These are phyloP conservation scores for Elongisporangium prolatum DNA, from an alignment of 352 stramenopile species.

Conservation along the genomic window DNA sequence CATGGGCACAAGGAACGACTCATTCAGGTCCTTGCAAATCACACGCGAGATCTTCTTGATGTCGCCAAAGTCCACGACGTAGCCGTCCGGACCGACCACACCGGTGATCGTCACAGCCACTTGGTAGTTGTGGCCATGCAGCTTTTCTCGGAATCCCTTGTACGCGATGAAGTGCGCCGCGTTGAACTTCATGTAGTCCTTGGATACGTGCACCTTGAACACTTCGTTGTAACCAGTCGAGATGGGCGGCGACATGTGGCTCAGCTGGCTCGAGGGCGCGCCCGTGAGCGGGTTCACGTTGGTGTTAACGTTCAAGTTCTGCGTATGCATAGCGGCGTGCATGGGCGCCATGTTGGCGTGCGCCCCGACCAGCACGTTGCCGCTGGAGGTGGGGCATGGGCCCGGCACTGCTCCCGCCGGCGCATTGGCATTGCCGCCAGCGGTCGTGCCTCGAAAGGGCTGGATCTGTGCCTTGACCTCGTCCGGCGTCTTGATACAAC, in stretches of 20 bases:
- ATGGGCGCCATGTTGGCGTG: too few relatives aligned
- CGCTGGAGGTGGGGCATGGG: too few relatives aligned
- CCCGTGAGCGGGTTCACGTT: constrained; percentile 6
- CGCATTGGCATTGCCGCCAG: too few relatives aligned
- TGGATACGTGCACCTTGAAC: constrained; percentile 87
- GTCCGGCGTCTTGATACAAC: constrained; percentile 70
- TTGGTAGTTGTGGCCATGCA: constrained; percentile 98
- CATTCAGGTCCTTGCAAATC: constrained; percentile 96
- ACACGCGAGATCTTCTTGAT: constrained; percentile 94
- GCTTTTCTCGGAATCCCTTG: constrained; percentile 93
- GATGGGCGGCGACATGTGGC: constrained; percentile 16
- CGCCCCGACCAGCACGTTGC: too few relatives aligned
- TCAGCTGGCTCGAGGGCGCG: constrained; percentile 5
- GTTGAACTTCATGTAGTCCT: constrained; percentile 92
- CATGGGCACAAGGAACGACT: constrained; percentile 96
- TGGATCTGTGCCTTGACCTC: constrained; percentile 78
- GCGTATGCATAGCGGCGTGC: constrained; percentile 1
- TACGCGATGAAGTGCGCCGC: constrained; percentile 88
- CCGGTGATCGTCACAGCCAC: constrained; percentile 90
- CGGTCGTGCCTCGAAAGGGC: constrained; percentile 23
- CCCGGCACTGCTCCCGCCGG: too few relatives aligned
- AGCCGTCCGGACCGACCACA: constrained; percentile 89
- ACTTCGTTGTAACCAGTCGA: constrained; percentile 54
- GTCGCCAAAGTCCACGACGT: constrained; percentile 97
- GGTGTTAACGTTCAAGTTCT: constrained; percentile 1